These are phyloP conservation scores for Ochetophila trinervis DNA, from an alignment of 306 rosid species.

Conservation along the genomic window DNA sequence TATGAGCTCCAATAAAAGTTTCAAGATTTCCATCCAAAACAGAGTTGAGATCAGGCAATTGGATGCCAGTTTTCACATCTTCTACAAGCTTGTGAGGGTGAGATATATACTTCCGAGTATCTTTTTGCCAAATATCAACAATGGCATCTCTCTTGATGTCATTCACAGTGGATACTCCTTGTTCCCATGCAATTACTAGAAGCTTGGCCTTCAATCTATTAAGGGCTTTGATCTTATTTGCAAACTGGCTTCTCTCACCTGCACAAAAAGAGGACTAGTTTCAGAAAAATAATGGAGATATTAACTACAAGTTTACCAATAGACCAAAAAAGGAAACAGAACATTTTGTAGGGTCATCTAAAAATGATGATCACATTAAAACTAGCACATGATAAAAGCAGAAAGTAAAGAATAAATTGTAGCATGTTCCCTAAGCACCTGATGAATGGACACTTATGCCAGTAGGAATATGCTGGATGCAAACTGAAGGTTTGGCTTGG, in stretches of 20 bases:
- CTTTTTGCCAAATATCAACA: slow-evolving; percentile 40
- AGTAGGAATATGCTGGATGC: slow-evolving; percentile 69
- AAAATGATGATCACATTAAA: no score
- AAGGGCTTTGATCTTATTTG: slow-evolving; percentile 71
- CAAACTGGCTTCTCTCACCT: slow-evolving; percentile 80
- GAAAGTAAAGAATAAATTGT: not conserved
- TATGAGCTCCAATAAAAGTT: slow-evolving; percentile 64
- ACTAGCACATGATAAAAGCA: no score
- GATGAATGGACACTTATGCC: slow-evolving; percentile 60
- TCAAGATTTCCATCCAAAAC: slow-evolving; percentile 77
- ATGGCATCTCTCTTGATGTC: slow-evolving; percentile 48
- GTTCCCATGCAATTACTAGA: slow-evolving; percentile 56
- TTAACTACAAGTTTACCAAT: no score
- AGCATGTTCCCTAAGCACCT: slow-evolving; percentile 31
- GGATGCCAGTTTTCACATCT: slow-evolving; percentile 68
- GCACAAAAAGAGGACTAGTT: slow-evolving; percentile 15
- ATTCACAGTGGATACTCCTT: slow-evolving; percentile 45
- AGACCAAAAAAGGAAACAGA: no score
- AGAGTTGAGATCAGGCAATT: slow-evolving; percentile 48
- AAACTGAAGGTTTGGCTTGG: slow-evolving; percentile 36
- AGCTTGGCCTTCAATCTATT: slow-evolving; percentile 77
- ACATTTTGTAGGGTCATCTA: no score
- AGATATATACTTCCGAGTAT: slow-evolving; percentile 49
- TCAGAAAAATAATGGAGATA: not conserved
- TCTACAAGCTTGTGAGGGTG: slow-evolving; percentile 55